These are phyloP conservation scores for Conidiobolus incongruus DNA, from an alignment of 371 early-diverging fungal genomes.

Conservation along the genomic window DNA sequence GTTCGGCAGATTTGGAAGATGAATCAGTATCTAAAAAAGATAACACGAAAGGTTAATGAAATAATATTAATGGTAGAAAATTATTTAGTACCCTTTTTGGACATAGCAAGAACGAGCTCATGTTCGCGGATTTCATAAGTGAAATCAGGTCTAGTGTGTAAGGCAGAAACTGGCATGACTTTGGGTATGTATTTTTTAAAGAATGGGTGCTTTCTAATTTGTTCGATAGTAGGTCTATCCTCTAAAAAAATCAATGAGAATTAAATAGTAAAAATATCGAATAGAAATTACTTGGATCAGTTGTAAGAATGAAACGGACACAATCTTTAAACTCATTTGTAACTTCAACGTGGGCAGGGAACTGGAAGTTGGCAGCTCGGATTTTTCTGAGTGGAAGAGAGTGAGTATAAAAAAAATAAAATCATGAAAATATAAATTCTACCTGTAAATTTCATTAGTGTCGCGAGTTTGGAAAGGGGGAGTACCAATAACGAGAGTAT, in stretches of 20 bases:
- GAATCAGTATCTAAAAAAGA: neutral
- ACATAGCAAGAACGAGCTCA: neutral
- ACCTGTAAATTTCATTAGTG: conserved; percentile 63
- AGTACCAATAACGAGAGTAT: conserved; percentile 76
- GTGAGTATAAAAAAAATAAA: conserved; percentile 9
- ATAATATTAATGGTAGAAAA: neutral
- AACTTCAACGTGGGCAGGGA: conserved; percentile 61
- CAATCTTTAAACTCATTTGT: conserved; percentile 52
- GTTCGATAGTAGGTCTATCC: conserved; percentile 15
- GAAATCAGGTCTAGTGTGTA: conserved; percentile 11
- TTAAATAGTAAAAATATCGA: neutral
- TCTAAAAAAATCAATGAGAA: conserved; percentile 6
- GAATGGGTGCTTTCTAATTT: conserved; percentile 17
- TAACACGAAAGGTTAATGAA: neutral
- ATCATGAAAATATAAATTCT: conserved; percentile 7
- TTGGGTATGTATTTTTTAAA: conserved; percentile 17
- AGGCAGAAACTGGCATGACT: conserved; percentile 11
- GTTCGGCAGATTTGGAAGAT: neutral
- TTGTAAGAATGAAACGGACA: conserved; percentile 53
- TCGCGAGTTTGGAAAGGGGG: conserved; percentile 92
- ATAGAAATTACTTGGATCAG: conserved; percentile 31
- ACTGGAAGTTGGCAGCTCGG: too few species aligned
- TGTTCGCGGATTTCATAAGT: too few species aligned
- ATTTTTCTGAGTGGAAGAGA: too few species aligned
- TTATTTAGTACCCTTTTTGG: neutral